Conservation (phyloP, 1,139 yeast species). For the Magnusiomyces sp. region DNA sequence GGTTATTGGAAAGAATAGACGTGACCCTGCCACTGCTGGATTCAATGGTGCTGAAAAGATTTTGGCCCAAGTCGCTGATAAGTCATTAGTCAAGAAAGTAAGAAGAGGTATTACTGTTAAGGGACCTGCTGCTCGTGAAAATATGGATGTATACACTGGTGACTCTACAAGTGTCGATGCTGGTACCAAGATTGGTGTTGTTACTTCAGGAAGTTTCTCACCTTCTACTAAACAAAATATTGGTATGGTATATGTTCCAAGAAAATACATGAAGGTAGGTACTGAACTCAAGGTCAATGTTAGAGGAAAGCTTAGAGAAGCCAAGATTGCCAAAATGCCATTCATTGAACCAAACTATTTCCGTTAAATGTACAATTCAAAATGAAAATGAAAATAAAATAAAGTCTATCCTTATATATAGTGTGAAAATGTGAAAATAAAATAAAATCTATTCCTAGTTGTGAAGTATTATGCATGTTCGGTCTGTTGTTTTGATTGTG, state of each 20-base stretch:
- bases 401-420: too few relatives aligned
- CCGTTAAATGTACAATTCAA: constrained; percentile 31
- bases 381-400: too few relatives aligned
- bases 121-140: constrained; percentile 93
- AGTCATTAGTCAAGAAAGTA: constrained; percentile 47
- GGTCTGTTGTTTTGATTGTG: too few relatives aligned
- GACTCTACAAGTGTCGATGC: constrained; percentile 30
- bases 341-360: constrained; percentile 69
- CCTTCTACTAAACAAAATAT: constrained; percentile 75
- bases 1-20: constrained; percentile 78
- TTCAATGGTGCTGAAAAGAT: constrained; percentile 77
- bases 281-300: constrained; percentile 67
- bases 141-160: constrained; percentile 54
- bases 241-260: constrained; percentile 83
- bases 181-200: constrained; percentile 54
- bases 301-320: constrained; percentile 76
- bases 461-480: too few relatives aligned
- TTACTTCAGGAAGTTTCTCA: constrained; percentile 87
- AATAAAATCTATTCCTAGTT: too few relatives aligned
- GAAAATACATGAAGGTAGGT: constrained; percentile 67
- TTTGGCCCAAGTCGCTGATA: constrained; percentile 59
- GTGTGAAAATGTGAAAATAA: too few relatives aligned
- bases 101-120: constrained; percentile 69
- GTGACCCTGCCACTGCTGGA: constrained; percentile 38
- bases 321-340: constrained; percentile 70